Conservation (phyloP, 179 eudicot genomes). For the Patellifolia procumbens region DNA sequence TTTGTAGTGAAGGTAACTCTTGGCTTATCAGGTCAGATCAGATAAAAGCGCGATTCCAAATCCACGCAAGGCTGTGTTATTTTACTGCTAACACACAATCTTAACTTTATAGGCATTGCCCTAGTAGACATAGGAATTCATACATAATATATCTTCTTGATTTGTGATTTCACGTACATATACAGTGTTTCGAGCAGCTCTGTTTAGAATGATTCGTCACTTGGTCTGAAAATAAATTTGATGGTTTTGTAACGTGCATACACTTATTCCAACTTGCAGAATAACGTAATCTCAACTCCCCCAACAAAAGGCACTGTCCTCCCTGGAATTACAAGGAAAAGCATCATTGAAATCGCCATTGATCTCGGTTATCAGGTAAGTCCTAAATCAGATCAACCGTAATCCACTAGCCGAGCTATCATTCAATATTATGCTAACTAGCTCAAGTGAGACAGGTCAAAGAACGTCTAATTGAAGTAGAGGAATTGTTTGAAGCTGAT, state of each 20-base stretch:
- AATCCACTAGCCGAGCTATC: background rate
- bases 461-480: constrained; percentile 59
- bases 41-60: too few species aligned
- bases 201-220: too few species aligned
- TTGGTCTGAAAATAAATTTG: too few species aligned
- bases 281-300: constrained; percentile 40
- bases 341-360: constrained; percentile 40
- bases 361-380: constrained; percentile 40
- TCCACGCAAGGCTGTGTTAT: too few species aligned
- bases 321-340: constrained; percentile 44
- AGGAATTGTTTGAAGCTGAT: constrained; percentile 71
- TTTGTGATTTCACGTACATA: too few species aligned
- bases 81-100: too few species aligned
- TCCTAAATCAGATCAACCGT: background rate
- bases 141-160: too few species aligned
- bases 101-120: too few species aligned
- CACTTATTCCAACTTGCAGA: constrained; percentile 16
- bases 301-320: constrained; percentile 45
- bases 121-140: too few species aligned
- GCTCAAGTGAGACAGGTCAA: constrained; percentile 51
- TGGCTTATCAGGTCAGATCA: background rate
- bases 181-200: too few species aligned
- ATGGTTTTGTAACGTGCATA: too few species aligned
- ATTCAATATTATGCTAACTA: background rate
- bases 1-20: constrained; percentile 37